Evolutionary conservation across 345 rosid species (phyloP).

Genomic region (Acer campestre): DNA sequence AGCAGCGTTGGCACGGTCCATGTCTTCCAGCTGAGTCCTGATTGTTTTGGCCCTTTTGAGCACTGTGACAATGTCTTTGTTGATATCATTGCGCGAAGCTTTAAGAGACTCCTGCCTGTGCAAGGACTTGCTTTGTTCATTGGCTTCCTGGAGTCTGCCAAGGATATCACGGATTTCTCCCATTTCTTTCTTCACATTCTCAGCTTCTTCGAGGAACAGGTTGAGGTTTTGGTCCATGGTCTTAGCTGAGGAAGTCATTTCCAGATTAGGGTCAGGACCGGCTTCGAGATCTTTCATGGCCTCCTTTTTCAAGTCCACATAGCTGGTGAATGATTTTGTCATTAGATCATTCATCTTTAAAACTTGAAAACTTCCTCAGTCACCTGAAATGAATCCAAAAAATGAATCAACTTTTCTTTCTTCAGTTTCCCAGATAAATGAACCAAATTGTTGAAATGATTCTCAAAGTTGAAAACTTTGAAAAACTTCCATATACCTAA

Average conservation of each 20-base stretch:
- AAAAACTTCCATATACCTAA: not conserved
- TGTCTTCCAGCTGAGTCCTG: slow-evolving; percentile 70
- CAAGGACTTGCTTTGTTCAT: slow-evolving; percentile 80
- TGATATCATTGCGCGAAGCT: slow-evolving; percentile 66
- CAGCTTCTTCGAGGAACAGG: slow-evolving; percentile 86
- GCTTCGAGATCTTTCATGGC: slow-evolving; percentile 94
- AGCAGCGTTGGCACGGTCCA: slow-evolving; percentile 79
- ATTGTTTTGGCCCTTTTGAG: slow-evolving; percentile 65
- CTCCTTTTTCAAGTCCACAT: slow-evolving; percentile 88
- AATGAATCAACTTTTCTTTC: not conserved
- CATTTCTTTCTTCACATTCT: slow-evolving; percentile 85
- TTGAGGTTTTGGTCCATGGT: slow-evolving; percentile 69
- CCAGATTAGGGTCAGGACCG: slow-evolving; percentile 64
- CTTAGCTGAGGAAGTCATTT: slow-evolving; percentile 52
- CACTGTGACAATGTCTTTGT: slow-evolving; percentile 64
- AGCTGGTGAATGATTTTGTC: slow-evolving; percentile 94
- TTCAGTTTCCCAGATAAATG: not conserved
- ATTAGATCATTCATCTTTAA: slow-evolving; percentile 85
- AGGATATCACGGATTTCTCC: slow-evolving; percentile 64
- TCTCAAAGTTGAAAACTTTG: not conserved
- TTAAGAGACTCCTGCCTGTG: slow-evolving; percentile 78
- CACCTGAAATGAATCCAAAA: slow-evolving; percentile 9
- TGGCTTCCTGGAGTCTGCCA: slow-evolving; percentile 56
- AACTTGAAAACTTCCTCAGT: not conserved
- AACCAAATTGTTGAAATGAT: not conserved